phyloP scores from a whole-genome alignment of 2,329 filamentous ascomycete species.

The Aspergillus brasiliensis region DNA sequence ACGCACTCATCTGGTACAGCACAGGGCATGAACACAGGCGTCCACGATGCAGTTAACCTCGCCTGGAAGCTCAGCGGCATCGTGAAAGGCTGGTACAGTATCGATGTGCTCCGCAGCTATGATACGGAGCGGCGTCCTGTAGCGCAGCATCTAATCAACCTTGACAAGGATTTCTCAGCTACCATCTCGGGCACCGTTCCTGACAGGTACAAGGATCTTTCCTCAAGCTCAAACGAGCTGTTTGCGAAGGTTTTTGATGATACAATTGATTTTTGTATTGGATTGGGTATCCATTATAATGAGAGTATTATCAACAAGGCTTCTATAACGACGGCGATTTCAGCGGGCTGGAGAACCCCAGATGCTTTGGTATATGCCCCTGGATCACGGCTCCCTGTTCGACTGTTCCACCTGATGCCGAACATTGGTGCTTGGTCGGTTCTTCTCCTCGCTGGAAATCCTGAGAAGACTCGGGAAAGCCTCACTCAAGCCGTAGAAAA shows the following conservation, averaged over 20 bases:
- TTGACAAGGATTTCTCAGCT: conserved; percentile 29
- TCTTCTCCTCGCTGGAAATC: conserved; percentile 6
- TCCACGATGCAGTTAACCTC: conserved; percentile 55
- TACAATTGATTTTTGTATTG: conserved; percentile 29
- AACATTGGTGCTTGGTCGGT: conserved; percentile 6
- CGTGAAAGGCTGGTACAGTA: conserved; percentile 28
- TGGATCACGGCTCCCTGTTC: conserved; percentile 2
- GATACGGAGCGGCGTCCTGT: conserved; percentile 31
- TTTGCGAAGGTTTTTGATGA: conserved; percentile 27
- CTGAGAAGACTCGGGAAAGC: neutral
- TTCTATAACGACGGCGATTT: neutral
- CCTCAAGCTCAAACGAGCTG: conserved; percentile 25
- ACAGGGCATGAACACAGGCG: conserved; percentile 58
- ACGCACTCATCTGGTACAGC: conserved; percentile 56
- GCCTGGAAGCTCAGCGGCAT: conserved; percentile 56
- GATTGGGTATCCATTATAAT: conserved; percentile 28
- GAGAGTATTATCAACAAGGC: conserved; percentile 18
- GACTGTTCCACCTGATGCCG: neutral
- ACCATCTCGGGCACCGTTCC: conserved; percentile 22
- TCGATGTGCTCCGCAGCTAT: conserved; percentile 32
- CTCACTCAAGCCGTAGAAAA: neutral
- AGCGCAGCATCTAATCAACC: conserved; percentile 33
- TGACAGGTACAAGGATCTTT: conserved; percentile 12
- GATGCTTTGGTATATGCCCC: conserved; percentile 10
- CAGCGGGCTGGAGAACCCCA: conserved; percentile 10